Percentiles rank a stretch among this genome's conserved stretches.
Evolutionary conservation across 345 rosid species (phyloP).

Genomic region (Aquilaria malaccensis): DNA sequence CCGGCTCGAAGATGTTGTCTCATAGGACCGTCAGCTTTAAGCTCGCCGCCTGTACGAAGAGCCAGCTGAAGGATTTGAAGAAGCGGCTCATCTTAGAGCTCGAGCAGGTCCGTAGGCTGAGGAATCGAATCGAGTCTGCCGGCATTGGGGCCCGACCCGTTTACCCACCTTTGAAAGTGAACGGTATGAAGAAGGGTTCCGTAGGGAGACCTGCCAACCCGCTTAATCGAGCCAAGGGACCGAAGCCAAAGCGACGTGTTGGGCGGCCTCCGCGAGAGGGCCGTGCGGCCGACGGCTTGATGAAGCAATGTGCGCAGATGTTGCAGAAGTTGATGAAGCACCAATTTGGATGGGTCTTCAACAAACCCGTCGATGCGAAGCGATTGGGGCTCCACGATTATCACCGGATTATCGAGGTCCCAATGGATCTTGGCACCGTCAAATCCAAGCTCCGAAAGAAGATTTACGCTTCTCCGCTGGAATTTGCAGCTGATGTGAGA

Average conservation of each 20-base stretch:
- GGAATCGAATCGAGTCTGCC: slow-evolving; percentile 21
- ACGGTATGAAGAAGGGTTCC: slow-evolving; percentile 13
- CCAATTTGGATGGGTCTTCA: slow-evolving; percentile 40
- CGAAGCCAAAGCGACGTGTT: slow-evolving; percentile 11
- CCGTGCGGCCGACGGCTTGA: slow-evolving; percentile 11
- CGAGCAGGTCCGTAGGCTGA: slow-evolving; percentile 27
- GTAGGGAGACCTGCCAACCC: slow-evolving; percentile 23
- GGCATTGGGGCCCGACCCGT: slow-evolving; percentile 9
- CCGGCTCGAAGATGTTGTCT: slow-evolving; percentile 10
- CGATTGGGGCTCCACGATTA: slow-evolving; percentile 37
- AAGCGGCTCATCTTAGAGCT: slow-evolving; percentile 31
- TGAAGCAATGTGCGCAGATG: slow-evolving; percentile 30
- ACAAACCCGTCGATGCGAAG: slow-evolving; percentile 38
- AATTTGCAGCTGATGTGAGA: slow-evolving; percentile 41
- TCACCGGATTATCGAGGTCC: slow-evolving; percentile 32
- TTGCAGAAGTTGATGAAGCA: slow-evolving; percentile 40
- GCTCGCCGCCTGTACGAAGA: slow-evolving; percentile 18
- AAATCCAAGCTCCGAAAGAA: slow-evolving; percentile 24
- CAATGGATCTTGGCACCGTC: slow-evolving; percentile 59
- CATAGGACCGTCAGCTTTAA: slow-evolving; percentile 19
- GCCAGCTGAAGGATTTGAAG: slow-evolving; percentile 32
- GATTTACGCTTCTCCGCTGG: slow-evolving; percentile 24
- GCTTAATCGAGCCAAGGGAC: not conserved
- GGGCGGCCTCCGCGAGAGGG: not conserved
- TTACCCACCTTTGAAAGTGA: slow-evolving; percentile 3